phyloP scores from a whole-genome alignment of 352 stramenopile genomes.

The Pythium phragmiticola region DNA sequence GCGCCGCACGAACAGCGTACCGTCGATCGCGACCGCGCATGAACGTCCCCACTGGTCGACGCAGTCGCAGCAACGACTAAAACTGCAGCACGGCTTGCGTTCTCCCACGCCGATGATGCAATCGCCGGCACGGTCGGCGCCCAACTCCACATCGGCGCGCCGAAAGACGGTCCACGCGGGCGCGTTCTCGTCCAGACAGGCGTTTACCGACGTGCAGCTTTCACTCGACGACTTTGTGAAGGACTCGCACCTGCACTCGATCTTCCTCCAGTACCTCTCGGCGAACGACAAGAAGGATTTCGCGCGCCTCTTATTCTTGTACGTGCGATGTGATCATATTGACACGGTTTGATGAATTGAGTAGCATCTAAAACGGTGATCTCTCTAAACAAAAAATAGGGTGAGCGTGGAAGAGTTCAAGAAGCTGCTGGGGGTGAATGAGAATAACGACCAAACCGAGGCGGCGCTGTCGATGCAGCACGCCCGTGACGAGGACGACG shows the following conservation, averaged over 20 bases:
- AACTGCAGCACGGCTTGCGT: conserved; percentile 11
- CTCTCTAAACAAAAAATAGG: conserved; percentile 21
- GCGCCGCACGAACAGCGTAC: conserved; percentile 25
- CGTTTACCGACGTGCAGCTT: conserved; percentile 28
- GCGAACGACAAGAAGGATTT: conserved; percentile 65
- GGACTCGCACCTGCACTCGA: conserved; percentile 73
- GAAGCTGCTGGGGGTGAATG: conserved; percentile 47
- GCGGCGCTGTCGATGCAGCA: conserved; percentile 11
- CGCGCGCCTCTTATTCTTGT: conserved; percentile 78
- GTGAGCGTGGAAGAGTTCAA: conserved; percentile 89
- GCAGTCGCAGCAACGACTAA: conserved; percentile 13
- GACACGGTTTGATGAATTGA: background rate
- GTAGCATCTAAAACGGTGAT: background rate
- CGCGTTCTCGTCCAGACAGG: conserved; percentile 10
- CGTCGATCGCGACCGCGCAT: conserved; percentile 9
- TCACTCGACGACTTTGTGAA: conserved; percentile 72
- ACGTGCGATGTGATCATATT: conserved; percentile 13
- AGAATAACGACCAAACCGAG: conserved; percentile 19
- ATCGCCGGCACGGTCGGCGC: conserved; percentile 15
- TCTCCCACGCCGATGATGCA: conserved; percentile 7
- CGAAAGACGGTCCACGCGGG: conserved; percentile 16
- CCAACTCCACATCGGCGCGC: conserved; percentile 16
- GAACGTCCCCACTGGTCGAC: background rate
- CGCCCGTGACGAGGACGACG: conserved; percentile 24
- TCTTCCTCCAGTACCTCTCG: conserved; percentile 82